phyloP scores from a whole-genome alignment of 2,329 filamentous ascomycete species.

The Penicillium sp. region DNA sequence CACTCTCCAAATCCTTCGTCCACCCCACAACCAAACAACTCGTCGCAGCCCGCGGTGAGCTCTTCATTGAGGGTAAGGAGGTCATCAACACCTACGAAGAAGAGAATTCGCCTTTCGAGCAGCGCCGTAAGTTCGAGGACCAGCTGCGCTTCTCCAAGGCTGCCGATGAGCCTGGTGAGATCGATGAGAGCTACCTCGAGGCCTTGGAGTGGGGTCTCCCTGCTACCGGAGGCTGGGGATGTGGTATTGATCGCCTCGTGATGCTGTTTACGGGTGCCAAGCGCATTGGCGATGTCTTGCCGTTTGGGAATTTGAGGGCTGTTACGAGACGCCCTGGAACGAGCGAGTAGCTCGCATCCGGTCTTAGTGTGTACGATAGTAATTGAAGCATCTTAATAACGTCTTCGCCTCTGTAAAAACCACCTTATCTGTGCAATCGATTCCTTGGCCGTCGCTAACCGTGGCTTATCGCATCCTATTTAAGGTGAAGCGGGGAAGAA shows the following conservation, averaged over 20 bases:
- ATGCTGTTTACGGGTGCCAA: constrained; percentile 81
- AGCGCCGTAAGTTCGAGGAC: constrained; percentile 73
- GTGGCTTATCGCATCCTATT: constrained; percentile 12
- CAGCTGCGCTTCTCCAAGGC: constrained; percentile 49
- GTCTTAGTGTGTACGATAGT: constrained; percentile 1
- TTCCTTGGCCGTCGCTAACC: constrained; percentile 15
- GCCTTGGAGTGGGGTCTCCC: constrained; percentile 84
- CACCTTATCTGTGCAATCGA: not conserved
- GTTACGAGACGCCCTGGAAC: constrained; percentile 33
- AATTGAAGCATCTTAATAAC: not conserved
- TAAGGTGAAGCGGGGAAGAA: constrained; percentile 17
- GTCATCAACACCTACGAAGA: constrained; percentile 97
- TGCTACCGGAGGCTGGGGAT: constrained; percentile 96
- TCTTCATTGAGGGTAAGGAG: constrained; percentile 76
- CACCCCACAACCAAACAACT: constrained; percentile 65
- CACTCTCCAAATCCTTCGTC: constrained; percentile 79
- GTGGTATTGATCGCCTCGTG: constrained; percentile 81
- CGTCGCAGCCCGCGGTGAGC: constrained; percentile 76
- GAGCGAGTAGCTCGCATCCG: constrained; percentile 4
- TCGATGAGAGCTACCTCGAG: constrained; percentile 78
- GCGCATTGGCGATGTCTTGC: constrained; percentile 78
- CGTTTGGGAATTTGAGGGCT: constrained; percentile 74
- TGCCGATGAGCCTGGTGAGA: constrained; percentile 46
- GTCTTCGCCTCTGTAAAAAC: no score
- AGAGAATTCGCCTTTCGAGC: constrained; percentile 86